Evolutionary conservation across 1,139 yeast genomes (phyloP), one percentile per base, ranked within the genome.

Genomic region (Taphrina pruni): DNA sequence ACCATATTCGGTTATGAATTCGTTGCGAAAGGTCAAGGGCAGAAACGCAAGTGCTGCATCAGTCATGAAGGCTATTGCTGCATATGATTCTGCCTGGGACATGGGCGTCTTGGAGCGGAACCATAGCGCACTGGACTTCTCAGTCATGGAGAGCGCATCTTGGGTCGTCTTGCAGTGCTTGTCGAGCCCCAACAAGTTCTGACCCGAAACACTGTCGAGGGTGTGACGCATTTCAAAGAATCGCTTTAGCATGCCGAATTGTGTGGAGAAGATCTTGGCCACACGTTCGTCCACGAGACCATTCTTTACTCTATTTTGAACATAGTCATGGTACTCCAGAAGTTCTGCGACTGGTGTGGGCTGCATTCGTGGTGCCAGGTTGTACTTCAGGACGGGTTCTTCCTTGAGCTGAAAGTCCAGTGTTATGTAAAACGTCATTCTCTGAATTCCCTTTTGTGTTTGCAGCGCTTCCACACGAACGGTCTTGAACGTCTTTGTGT

Each of bases 341-440:
- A 38, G 41, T 7, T 17, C 20, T 11, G 36, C 50, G 35, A 39
- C 20, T n/a, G 48, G 50, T 26, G 48, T 41, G 6, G 46, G 50
- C n/a, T 41, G 4, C 12, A 56, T 56, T 11, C 60, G 48, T 7
- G 60, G 60, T 4, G 12, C 36, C 36, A 56, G 36, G 36, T 56
- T 56, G 50, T 56, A 56, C 36, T 32, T 32, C 21, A 56, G 38
- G 8, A 41, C 60, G 26, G 60, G 36, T 6, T 8, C 45, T 36
- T 56, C 60, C 50, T 56, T 56, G 50, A 56, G 50, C 60, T 56
- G 60, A 21, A 56, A 56, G n/a, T 56, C 60, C 9, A 41, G 17
- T 9, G 50, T 41, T 2, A 56, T 38, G 41, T 12, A 39, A 21
- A 56, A 56, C 7, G 60, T 56, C 36, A 21, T 41, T 14, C 60